Conservation (phyloP, 2,329 filamentous ascomycete genomes). For the Colletotrichum orchidophilum region DNA sequence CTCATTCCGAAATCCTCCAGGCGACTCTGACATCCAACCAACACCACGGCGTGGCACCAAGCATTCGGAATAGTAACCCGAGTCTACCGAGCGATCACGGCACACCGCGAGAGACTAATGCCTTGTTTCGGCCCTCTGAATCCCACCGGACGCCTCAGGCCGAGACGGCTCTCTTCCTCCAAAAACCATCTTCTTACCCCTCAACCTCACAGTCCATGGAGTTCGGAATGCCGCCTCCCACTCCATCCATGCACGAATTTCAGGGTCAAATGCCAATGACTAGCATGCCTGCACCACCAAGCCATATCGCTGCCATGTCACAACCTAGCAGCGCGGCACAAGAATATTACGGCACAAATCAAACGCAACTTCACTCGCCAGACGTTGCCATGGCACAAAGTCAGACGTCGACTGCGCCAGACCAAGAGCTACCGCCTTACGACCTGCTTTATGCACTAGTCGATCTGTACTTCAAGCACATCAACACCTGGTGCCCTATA, state of each 20-base stretch:
- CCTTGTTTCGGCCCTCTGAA: slow-evolving; percentile 61
- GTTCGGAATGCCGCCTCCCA: slow-evolving; percentile 57
- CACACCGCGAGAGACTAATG: slow-evolving; percentile 59
- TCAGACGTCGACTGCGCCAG: slow-evolving; percentile 58
- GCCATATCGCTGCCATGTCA: slow-evolving; percentile 47
- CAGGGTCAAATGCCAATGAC: slow-evolving; percentile 53
- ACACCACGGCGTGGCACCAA: slow-evolving; percentile 48
- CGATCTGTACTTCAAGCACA: slow-evolving; percentile 81
- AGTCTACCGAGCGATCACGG: slow-evolving; percentile 65
- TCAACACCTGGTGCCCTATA: slow-evolving; percentile 89
- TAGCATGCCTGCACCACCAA: slow-evolving; percentile 47
- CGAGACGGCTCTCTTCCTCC: slow-evolving; percentile 68
- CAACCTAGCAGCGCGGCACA: slow-evolving; percentile 54
- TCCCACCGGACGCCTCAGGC: slow-evolving; percentile 62
- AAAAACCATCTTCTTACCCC: slow-evolving; percentile 64
- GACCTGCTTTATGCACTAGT: slow-evolving; percentile 78
- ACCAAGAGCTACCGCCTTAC: slow-evolving; percentile 78
- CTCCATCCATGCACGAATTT: slow-evolving; percentile 60
- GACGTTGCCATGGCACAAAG: slow-evolving; percentile 62
- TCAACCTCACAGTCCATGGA: slow-evolving; percentile 58
- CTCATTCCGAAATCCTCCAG: slow-evolving; percentile 74
- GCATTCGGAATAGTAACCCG: slow-evolving; percentile 59
- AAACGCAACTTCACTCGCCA: slow-evolving; percentile 64
- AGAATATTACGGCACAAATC: slow-evolving; percentile 58
- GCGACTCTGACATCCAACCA: slow-evolving; percentile 56